Evolutionary conservation across 2,329 filamentous ascomycete genomes (phyloP), one percentile per base, ranked within the genome.

Genomic region (Coniochaeta sp.): DNA sequence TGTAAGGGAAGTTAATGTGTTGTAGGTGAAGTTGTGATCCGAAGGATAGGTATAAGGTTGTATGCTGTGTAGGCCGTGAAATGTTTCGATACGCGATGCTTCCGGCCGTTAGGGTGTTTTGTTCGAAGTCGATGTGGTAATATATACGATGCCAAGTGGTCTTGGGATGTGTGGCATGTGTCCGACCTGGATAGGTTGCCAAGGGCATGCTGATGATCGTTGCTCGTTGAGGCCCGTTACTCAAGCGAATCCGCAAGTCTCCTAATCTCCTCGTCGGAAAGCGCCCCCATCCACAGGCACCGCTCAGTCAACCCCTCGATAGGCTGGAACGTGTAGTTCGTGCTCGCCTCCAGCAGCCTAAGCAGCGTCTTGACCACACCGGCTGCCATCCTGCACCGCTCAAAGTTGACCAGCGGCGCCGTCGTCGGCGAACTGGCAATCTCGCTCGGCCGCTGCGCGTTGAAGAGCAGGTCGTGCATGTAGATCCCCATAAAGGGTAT

Each of bases 401-500:
- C 88, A 69, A 94, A 94, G 66, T 94, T 94, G 60, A 94, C 80
- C 42, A 94, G 73, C 13, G 84, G 83, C 55, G 87, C 79, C 5
- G 81, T 81, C 0, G 74, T 79, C 18, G 82, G 82, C 3, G 82
- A 86, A 59, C 78, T 81, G 1, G 83, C 82, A 58, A 91, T 85
- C 65, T 88, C 85, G 2, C 85, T 83, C 1, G 89, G 86, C 56
- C 89, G 82, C 65, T 92, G 87, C 1, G 85, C 83, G 61, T 91
- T 92, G 73, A 88, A 89, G 42, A 91, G 81, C 35, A 94, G 74
- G 63, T 94, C 89, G 61, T 91, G 88, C 2, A 87, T 92, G 66
- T 94, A 94, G 51, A 86, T 84, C 53, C 85, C 89, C 47, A 94
- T 86, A 63, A 94, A 92, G 0, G 89, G 89, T 55, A 94, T 91